Conservation (phyloP, 176 grass and related monocot genomes). For the Bonia amplexicaulis region DNA sequence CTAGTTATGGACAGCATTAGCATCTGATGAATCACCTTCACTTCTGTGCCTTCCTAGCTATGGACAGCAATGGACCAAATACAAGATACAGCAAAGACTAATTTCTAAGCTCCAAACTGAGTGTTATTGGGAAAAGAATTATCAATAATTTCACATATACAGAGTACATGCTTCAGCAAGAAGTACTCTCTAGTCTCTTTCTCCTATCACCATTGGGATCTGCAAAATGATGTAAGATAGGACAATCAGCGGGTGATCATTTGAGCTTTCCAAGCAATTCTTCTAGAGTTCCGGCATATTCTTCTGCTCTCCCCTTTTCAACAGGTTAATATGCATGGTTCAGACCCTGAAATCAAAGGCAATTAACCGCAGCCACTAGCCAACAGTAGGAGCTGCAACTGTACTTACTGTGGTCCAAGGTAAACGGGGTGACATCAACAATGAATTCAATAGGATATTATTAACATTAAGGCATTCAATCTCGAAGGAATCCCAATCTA, state of each 20-base stretch:
- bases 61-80: neutral
- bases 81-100: neutral
- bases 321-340: neutral
- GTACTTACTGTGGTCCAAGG: neutral
- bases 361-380: neutral
- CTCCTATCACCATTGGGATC: neutral
- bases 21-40: neutral
- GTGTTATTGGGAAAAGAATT: neutral
- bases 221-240: neutral
- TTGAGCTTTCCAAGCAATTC: neutral
- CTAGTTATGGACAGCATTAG: neutral
- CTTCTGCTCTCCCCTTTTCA: neutral
- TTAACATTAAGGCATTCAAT: neutral
- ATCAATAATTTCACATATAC: neutral
- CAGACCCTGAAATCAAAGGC: neutral
- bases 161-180: neutral
- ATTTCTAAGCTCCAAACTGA: too few species aligned
- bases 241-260: neutral
- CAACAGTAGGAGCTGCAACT: neutral
- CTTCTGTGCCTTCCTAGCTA: neutral
- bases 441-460: neutral
- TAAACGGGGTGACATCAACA: neutral
- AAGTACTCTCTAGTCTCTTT: neutral
- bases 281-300: neutral
- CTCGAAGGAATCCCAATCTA: slow-evolving; percentile 13